Evolutionary conservation across 352 stramenopile species (phyloP).

Genomic region (Phytophthora citrophthora): DNA sequence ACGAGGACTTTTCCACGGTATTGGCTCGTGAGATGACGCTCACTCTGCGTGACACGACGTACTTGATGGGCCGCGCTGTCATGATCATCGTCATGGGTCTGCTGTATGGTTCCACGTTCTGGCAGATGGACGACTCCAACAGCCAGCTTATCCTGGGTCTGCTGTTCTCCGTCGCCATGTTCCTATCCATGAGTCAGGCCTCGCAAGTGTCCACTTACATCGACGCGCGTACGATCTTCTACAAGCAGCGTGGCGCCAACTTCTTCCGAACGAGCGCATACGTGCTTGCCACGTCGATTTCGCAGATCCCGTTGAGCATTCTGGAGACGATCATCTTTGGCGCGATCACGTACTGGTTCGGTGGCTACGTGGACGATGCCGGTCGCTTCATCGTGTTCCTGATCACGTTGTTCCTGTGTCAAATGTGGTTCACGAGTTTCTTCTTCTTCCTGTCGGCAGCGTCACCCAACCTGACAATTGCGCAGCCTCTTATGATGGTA

Average conservation of each 20-base stretch:
- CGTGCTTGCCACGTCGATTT: conserved; percentile 62
- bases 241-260: conserved; percentile 90
- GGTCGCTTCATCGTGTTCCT: conserved; percentile 68
- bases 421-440: conserved; percentile 73
- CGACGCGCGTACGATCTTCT: conserved; percentile 74
- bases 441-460: conserved; percentile 72
- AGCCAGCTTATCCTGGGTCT: conserved; percentile 77
- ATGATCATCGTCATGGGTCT: conserved; percentile 70
- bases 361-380: conserved; percentile 61
- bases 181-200: conserved; percentile 82
- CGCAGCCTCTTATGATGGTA: conserved; percentile 65
- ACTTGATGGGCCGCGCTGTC: conserved; percentile 50
- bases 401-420: conserved; percentile 63
- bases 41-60: conserved; percentile 61
- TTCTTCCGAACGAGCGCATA: conserved; percentile 91
- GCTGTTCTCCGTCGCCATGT: conserved; percentile 89
- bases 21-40: conserved; percentile 68
- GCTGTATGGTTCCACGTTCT: conserved; percentile 74
- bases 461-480: conserved; percentile 59
- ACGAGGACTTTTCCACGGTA: conserved; percentile 46
- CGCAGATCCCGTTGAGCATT: conserved; percentile 55
- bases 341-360: conserved; percentile 89
- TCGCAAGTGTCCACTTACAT: conserved; percentile 85
- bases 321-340: conserved; percentile 87
- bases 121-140: conserved; percentile 62